Evolutionary conservation across 2,329 filamentous ascomycete species (phyloP).

Genomic region (Colletotrichum musae): DNA sequence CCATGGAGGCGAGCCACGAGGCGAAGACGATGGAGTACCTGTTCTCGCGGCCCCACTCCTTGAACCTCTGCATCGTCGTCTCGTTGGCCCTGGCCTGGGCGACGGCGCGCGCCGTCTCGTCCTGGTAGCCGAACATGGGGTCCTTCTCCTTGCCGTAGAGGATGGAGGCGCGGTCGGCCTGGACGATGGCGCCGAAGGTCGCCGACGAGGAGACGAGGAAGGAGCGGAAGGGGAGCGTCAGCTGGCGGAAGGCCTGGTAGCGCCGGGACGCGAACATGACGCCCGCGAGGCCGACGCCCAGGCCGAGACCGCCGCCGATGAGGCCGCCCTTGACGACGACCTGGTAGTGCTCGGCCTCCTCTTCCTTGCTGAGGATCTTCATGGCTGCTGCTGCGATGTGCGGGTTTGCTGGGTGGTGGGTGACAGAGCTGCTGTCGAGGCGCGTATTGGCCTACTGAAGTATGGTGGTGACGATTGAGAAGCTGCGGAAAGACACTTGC

Average conservation of each 20-base stretch:
- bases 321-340: constrained; percentile 85
- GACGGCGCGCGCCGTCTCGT: constrained; percentile 70
- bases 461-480: background rate
- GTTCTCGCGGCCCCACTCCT: constrained; percentile 83
- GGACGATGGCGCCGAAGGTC: constrained; percentile 90
- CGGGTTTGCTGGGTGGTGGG: background rate
- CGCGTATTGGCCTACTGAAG: constrained; percentile 12
- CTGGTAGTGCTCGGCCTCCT: constrained; percentile 88
- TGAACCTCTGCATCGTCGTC: constrained; percentile 70
- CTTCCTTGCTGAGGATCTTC: constrained; percentile 97
- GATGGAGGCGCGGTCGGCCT: constrained; percentile 80
- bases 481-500: constrained; percentile 14
- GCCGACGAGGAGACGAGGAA: constrained; percentile 88
- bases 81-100: constrained; percentile 71
- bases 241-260: constrained; percentile 82
- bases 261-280: constrained; percentile 78
- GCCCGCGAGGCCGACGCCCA: constrained; percentile 76
- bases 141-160: constrained; percentile 79
- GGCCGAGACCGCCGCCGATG: constrained; percentile 79
- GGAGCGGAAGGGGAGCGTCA: constrained; percentile 90
- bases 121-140: constrained; percentile 76
- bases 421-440: background rate
- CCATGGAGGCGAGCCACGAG: constrained; percentile 87
- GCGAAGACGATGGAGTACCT: constrained; percentile 88
- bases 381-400: constrained; percentile 67